Evolutionary conservation across 1,284 basidiomycete genomes (phyloP), one percentile per base, ranked within the genome.

Genomic region (Taiwanofungus camphoratus): DNA sequence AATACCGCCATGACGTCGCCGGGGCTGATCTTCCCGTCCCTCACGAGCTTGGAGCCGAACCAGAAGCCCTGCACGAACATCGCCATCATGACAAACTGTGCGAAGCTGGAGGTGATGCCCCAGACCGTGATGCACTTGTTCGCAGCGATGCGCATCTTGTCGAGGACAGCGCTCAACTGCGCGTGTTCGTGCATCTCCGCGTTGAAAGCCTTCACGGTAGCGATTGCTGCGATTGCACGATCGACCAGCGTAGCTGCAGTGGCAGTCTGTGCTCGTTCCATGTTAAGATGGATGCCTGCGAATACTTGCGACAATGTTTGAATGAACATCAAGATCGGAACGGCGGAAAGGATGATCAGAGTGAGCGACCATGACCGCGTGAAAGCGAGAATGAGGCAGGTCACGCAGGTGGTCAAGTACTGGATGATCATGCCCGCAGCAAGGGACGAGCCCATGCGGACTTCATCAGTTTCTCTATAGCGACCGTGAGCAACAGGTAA

Each of bases 31-130:
- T 74, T 78, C 4, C 87, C 87, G 15, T 82, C 73, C 19, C 80
- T 69, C 11, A 99, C 91, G 41, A 97, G 76, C 58, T 87, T 84
- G 2, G 87, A 78, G 11, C 95, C 96, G 61, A 87, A 98, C 90
- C 93, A 97, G 66, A 98, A 98, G 1, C 89, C 93, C 57, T 93
- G 87, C 8, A 98, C 91, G 66, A 98, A 98, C 80, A 96, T 97
- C 26, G 79, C 76, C 71, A 95, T 85, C 50, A 86, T 78, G 38
- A 88, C 70, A 60, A 92, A 87, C 57, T 93, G 88, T 8, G 76
- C 77, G 4, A 82, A 48, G 20, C 81, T 87, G 3, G 76, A 69
- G 6, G 84, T 82, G 29, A 82, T 31, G 4, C 84, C 89, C 90
- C 92, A 97, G 13, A 93, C 73, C 15, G 72, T 60, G 41, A 82